Percentiles rank a stretch among this genome's conserved stretches.
These are phyloP conservation scores for Curvularia sp. DNA, from an alignment of 2,329 filamentous ascomycete genomes.

Conservation along the genomic window DNA sequence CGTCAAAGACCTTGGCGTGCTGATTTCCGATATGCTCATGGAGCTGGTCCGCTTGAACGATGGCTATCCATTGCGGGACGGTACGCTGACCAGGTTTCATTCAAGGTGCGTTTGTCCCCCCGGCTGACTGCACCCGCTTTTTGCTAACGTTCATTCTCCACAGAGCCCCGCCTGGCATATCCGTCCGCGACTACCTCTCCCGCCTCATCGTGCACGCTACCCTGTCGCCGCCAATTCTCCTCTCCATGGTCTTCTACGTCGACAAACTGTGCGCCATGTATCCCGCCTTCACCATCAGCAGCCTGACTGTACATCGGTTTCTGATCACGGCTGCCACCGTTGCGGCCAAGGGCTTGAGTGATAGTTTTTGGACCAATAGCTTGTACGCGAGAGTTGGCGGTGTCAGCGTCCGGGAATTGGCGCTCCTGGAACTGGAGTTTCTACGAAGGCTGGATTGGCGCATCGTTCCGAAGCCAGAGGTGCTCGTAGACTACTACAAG, in stretches of 20 bases:
- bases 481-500: slow-evolving; percentile 90
- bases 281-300: slow-evolving; percentile 94
- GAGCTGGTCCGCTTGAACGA: slow-evolving; percentile 96
- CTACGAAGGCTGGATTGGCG: slow-evolving; percentile 92
- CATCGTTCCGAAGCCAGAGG: slow-evolving; percentile 94
- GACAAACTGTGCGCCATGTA: slow-evolving; percentile 92
- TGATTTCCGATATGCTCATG: slow-evolving; percentile 94
- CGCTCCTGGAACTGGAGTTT: slow-evolving; percentile 91
- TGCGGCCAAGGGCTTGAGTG: slow-evolving; percentile 92
- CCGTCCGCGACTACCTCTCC: slow-evolving; percentile 90
- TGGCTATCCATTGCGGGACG: slow-evolving; percentile 80
- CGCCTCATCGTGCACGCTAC: slow-evolving; percentile 93
- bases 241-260: slow-evolving; percentile 99
- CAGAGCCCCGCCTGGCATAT: slow-evolving; percentile 84
- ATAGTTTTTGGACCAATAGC: slow-evolving; percentile 98
- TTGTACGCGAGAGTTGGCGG: slow-evolving; percentile 95
- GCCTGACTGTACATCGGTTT: slow-evolving; percentile 94
- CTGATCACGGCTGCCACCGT: slow-evolving; percentile 95
- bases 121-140: background rate
- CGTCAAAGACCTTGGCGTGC: slow-evolving; percentile 83
- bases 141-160: slow-evolving; percentile 4
- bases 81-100: slow-evolving; percentile 91
- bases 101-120: slow-evolving; percentile 68
- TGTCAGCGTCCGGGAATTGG: slow-evolving; percentile 87
- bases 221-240: slow-evolving; percentile 87